Percentiles rank a stretch among this genome's conserved stretches.
These are phyloP conservation scores for Diaporthe amygdali DNA, from an alignment of 2,329 filamentous ascomycete genomes.

Conservation along the genomic window DNA sequence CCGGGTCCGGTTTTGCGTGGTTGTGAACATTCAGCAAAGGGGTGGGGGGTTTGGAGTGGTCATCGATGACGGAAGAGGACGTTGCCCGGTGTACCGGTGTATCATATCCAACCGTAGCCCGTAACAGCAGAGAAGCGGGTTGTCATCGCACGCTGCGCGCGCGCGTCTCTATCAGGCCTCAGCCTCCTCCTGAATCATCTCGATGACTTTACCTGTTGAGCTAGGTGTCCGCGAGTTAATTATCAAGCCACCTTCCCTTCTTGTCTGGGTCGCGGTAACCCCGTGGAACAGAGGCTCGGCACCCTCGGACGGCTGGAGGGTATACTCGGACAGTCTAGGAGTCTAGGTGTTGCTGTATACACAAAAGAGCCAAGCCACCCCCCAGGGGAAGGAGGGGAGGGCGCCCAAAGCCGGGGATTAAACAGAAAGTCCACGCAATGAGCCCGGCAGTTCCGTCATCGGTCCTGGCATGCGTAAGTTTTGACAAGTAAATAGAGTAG, in stretches of 20 bases:
- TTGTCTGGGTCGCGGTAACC: background rate
- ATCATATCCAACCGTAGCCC: background rate
- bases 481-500: background rate
- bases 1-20: background rate
- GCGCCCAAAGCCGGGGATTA: background rate
- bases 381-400: background rate
- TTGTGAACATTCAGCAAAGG: background rate
- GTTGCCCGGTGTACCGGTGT: background rate
- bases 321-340: background rate
- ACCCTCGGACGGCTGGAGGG: background rate
- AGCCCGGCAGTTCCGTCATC: slow-evolving; percentile 8
- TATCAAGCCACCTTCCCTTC: slow-evolving; percentile 7
- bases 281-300: background rate
- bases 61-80: background rate
- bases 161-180: background rate
- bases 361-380: background rate
- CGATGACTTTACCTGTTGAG: background rate
- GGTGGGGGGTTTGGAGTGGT: background rate
- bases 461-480: background rate
- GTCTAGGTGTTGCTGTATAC: background rate
- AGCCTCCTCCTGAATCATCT: slow-evolving; percentile 1
- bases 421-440: background rate
- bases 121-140: background rate
- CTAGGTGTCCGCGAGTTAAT: background rate
- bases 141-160: background rate